Base-by-base conservation (phyloP, 305 asterid genomes). In the Ruellia speciosa region DNA sequence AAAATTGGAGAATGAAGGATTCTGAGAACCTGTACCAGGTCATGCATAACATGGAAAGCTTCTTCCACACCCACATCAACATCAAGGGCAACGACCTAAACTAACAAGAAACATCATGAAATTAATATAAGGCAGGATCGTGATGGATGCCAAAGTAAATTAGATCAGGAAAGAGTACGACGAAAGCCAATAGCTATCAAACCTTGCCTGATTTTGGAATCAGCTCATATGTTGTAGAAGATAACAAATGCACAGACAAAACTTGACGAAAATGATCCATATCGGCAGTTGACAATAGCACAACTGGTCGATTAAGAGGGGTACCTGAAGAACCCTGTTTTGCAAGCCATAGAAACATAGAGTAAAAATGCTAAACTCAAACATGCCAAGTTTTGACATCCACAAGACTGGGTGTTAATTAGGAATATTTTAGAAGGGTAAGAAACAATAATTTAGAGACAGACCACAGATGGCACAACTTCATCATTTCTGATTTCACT, bases 121-220 rank as follows among this genome's bases (percentile, higher is more conserved):
- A 47, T 56, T 17, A 48, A 24, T 9, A 47, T 6, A 18, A 15
- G 9, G 28, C 39, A n/a, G 14, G 35, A 18, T 49, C n/a, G 17
- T 11, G 43, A 33, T 40, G 59, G 18, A 51, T 56, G 56, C 45
- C 58, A 53, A 54, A 58, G 65, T 20, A 60, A n/a, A 39, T 48
- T 18, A 28, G n/a, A 18, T 16, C 31, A 18, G 24, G 8, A 58
- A 46, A 49, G 16, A 7, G 54, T 14, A 48, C 47, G 50, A 34
- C 9, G 40, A 45, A 24, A 63, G 20, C 43, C 16, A 66, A 58
- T 18, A 54, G 81, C 66, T 51, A 54, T 63, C 88, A 63, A 79
- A 85, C 90, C 94, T 85, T 79, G 81, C 86, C 86, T 64, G 88
- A 75, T 71, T 64, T 61, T 15, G 94, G 90, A 40, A 82, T 71